These are phyloP conservation scores for Starmerella vitae DNA, from an alignment of 805 yeast genomes.

Conservation along the genomic window DNA sequence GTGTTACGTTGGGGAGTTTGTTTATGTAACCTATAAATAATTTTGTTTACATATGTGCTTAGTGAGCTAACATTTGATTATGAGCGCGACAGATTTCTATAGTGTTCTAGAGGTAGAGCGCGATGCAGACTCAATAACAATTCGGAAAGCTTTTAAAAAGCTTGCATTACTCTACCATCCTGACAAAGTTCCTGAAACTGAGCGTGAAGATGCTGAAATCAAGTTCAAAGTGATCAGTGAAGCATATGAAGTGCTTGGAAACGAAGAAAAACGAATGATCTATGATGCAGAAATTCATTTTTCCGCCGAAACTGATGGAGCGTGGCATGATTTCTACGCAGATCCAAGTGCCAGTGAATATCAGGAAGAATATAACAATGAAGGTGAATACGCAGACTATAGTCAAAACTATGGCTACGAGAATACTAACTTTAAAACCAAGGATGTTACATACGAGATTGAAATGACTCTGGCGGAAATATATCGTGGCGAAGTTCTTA, in stretches of 20 bases:
- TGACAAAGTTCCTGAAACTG: constrained; percentile 63
- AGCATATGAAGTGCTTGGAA: constrained; percentile 74
- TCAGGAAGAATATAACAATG: background rate
- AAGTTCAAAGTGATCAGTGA: constrained; percentile 71
- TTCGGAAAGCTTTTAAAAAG: constrained; percentile 71
- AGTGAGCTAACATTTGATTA: no score
- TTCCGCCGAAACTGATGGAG: constrained; percentile 27
- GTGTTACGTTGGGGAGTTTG: no score
- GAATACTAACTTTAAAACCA: constrained; percentile 32
- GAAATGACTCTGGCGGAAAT: constrained; percentile 65
- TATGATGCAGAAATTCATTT: constrained; percentile 26
- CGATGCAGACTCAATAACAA: constrained; percentile 55
- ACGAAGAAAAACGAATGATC: constrained; percentile 33
- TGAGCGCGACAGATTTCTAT: constrained; percentile 31
- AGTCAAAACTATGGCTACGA: background rate
- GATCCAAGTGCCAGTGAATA: constrained; percentile 7
- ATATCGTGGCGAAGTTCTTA: constrained; percentile 75
- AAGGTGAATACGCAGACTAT: background rate
- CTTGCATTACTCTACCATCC: constrained; percentile 79
- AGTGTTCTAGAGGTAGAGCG: constrained; percentile 56
- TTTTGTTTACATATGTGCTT: no score
- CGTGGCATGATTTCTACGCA: constrained; percentile 27
- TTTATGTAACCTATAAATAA: no score
- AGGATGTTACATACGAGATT: constrained; percentile 54
- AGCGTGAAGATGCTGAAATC: constrained; percentile 56